Conservation (phyloP, 257 asterid genomes). For the Primulina huaijiensis region DNA sequence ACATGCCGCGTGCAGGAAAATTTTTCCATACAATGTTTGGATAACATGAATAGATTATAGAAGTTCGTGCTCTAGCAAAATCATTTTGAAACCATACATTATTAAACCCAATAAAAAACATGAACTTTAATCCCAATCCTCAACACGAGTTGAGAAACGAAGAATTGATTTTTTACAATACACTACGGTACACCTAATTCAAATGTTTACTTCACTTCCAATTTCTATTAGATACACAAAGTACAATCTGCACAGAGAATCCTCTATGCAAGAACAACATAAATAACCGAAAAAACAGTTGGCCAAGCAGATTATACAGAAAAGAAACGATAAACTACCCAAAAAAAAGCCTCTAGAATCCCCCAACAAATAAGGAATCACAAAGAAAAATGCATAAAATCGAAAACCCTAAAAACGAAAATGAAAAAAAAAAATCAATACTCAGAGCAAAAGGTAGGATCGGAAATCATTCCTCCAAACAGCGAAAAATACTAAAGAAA, state of each 20-base stretch:
- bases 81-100: neutral
- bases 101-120: neutral
- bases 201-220: neutral
- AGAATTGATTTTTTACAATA: too few relatives aligned
- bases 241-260: neutral
- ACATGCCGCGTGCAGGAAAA: neutral
- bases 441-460: neutral
- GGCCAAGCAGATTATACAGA: neutral
- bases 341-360: too few relatives aligned
- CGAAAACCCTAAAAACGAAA: neutral
- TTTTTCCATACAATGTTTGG: neutral
- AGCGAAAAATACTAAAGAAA: neutral
- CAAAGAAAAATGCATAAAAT: neutral
- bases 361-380: too few relatives aligned
- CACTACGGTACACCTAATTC: neutral
- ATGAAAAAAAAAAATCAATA: neutral
- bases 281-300: neutral
- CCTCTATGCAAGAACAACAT: neutral
- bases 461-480: neutral
- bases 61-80: neutral
- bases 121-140: neutral
- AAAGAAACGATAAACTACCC: neutral
- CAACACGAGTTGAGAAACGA: neutral
- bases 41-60: neutral
- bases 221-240: neutral